Base-by-base conservation (phyloP, 169 alveolate genomes). In the Plasmodium knowlesi region DNA sequence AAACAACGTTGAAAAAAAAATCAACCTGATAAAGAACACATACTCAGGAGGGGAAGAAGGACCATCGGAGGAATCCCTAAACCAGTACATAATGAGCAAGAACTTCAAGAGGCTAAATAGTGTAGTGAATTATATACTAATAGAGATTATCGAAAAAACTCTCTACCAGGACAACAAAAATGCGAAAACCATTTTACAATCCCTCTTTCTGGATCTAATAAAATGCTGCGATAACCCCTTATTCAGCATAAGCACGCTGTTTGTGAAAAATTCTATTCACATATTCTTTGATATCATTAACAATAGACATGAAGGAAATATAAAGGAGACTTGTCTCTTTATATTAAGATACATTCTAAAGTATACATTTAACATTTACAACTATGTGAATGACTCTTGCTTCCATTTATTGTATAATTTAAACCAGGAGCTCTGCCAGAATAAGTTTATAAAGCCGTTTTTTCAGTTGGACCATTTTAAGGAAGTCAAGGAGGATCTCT, bases 221-320 rank as follows among this genome's bases (percentile, higher is more conserved):
- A 82, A 91, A 73, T 91, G 95, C 28, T 91, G 95, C 76, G 95
- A 91, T 34, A 91, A 91, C 28, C 95, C 95, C 8, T 2, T 81
- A 82, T 82, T 91, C 46, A 91, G 84, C 83, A 53, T 70, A 82
- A 91, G 95, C 70, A 72, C 85, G 10, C 39, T 81, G 5, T 91
- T 91, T 50, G 57, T 91, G 74, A 91, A 81, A 91, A 82, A 82
- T 50, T 46, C 67, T 19, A 80, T 72, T 71, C 92, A 82, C 54
- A 50, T 91, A 5, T 91, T 80, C 30, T 70, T 91, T 70, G 84
- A 80, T 30, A 74, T 91, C 25, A 46, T 91, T 41, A 82, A 82
- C 57, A 91, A 91, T 14, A 91, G 84, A 50, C 72, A 89, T 22
- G 95, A 91, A 53, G 78, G 67, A 46, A 82, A 70, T 81, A 41